Conservation (phyloP, 2,329 filamentous ascomycete genomes). For the Penicillium sp. region DNA sequence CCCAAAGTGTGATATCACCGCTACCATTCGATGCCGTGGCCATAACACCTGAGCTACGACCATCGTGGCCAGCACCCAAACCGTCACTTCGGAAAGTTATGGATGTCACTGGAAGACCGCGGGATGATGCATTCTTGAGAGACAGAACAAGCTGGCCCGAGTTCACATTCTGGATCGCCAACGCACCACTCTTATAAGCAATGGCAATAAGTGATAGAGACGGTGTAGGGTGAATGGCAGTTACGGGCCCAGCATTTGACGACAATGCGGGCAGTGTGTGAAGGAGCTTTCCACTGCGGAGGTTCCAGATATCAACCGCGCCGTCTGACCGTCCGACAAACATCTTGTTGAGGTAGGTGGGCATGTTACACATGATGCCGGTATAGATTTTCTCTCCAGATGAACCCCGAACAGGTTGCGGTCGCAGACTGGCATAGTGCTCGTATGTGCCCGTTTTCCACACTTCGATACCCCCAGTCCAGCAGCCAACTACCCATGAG, state of each 20-base stretch:
- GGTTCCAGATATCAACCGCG: slow-evolving; percentile 94
- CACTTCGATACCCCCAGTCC: slow-evolving; percentile 73
- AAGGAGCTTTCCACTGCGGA: slow-evolving; percentile 85
- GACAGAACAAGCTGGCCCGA: slow-evolving; percentile 71
- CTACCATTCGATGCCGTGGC: slow-evolving; percentile 76
- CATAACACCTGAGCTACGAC: slow-evolving; percentile 85
- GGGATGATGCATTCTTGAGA: slow-evolving; percentile 64
- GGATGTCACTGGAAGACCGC: slow-evolving; percentile 65
- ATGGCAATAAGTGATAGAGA: slow-evolving; percentile 84
- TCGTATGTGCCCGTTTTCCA: slow-evolving; percentile 83
- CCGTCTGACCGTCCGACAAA: slow-evolving; percentile 86
- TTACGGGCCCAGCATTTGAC: slow-evolving; percentile 74
- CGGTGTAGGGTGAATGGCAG: slow-evolving; percentile 78
- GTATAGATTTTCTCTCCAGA: slow-evolving; percentile 68
- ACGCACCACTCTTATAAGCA: slow-evolving; percentile 74
- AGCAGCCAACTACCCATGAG: slow-evolving; percentile 83
- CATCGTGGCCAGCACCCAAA: slow-evolving; percentile 82
- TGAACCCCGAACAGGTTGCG: slow-evolving; percentile 56
- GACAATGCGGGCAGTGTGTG: slow-evolving; percentile 82
- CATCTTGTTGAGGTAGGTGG: slow-evolving; percentile 94
- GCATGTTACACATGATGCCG: slow-evolving; percentile 79
- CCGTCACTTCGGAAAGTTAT: slow-evolving; percentile 92
- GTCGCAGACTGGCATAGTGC: slow-evolving; percentile 80
- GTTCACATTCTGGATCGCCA: slow-evolving; percentile 79
- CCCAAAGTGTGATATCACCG: slow-evolving; percentile 94